A percentile compares a stretch with the other conserved stretches of the same genome.
These are phyloP conservation scores for Pythium chondricola DNA, from an alignment of 352 stramenopile species.

Conservation along the genomic window DNA sequence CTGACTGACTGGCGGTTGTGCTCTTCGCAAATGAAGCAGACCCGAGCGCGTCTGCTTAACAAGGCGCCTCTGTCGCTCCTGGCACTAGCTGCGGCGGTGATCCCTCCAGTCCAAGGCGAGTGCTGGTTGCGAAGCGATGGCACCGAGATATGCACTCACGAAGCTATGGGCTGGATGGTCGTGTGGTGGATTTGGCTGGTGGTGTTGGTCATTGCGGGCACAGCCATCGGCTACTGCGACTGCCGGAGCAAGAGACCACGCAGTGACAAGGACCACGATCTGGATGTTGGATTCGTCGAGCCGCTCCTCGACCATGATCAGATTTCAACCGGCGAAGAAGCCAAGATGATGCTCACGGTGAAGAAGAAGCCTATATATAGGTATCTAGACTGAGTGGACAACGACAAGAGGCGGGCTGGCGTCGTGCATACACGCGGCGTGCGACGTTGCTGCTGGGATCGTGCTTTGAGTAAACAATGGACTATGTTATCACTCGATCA, in stretches of 20 bases:
- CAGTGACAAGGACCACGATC: background rate
- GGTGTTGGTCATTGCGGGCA: conserved; percentile 33
- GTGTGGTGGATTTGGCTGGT: conserved; percentile 72
- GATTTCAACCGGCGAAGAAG: no score
- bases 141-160: conserved; percentile 44
- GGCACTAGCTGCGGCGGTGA: background rate
- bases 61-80: no score
- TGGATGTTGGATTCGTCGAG: conserved; percentile 1
- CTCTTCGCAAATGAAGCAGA: background rate
- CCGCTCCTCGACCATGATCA: conserved; percentile 18
- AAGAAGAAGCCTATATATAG: conserved; percentile 27
- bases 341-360: background rate
- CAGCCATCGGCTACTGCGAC: conserved; percentile 30
- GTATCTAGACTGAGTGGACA: conserved; percentile 28
- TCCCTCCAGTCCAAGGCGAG: conserved; percentile 20
- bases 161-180: conserved; percentile 35
- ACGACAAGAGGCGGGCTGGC: no score
- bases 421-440: no score
- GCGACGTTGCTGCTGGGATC: no score
- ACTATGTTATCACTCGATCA: no score
- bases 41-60: no score
- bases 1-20: background rate
- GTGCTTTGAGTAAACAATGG: no score
- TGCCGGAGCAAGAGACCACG: conserved; percentile 7
- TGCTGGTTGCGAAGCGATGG: conserved; percentile 57